Percentiles rank a stretch among this genome's conserved stretches.
Conservation (phyloP, 345 rosid genomes). For the Populus davidiana region DNA sequence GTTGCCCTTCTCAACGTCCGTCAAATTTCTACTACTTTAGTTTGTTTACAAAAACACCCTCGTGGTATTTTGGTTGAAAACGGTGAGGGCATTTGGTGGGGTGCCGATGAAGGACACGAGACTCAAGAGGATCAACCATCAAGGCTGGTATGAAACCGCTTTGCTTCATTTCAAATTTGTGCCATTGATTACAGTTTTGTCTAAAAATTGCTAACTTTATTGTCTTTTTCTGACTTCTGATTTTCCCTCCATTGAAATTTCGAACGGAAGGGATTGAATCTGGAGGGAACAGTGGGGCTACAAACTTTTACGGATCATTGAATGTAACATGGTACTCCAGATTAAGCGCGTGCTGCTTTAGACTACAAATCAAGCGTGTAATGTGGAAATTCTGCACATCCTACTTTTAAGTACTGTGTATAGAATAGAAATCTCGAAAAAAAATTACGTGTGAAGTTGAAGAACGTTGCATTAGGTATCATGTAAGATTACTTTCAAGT, state of each 20-base stretch:
- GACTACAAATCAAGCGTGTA: not conserved
- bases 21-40: not conserved
- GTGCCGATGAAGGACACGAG: not conserved
- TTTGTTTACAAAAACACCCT: slow-evolving; percentile 1
- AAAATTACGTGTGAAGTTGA: not conserved
- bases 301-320: not conserved
- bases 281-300: slow-evolving; percentile 13
- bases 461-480: not conserved
- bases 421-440: not conserved
- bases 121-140: not conserved
- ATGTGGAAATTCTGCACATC: not conserved
- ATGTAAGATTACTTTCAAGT: not conserved
- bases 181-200: slow-evolving; percentile 26
- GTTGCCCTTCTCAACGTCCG: not conserved
- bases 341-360: not conserved
- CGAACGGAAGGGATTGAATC: not conserved
- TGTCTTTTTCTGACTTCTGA: not conserved
- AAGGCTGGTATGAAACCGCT: slow-evolving; percentile 8
- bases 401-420: not conserved
- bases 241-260: not conserved
- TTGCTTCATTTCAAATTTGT: slow-evolving; percentile 39
- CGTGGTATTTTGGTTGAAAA: not conserved
- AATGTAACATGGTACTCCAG: not conserved
- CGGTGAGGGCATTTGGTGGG: slow-evolving; percentile 8
- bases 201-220: not conserved